Evolutionary conservation across 2,329 filamentous ascomycete genomes (phyloP).

Genomic region (Sphaerulina musiva): DNA sequence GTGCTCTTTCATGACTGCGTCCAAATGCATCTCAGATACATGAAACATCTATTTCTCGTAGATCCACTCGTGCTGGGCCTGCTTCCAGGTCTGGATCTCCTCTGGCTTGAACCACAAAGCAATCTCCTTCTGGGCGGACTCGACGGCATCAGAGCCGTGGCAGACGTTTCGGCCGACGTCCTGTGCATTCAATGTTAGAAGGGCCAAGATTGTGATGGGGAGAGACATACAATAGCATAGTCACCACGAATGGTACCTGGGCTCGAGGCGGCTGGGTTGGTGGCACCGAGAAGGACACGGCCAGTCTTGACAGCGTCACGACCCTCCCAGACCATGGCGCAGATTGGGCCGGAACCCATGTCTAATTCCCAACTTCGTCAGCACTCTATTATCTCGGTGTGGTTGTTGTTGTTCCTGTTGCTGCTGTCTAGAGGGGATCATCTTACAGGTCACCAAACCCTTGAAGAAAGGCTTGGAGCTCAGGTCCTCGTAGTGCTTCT

Average conservation of each 20-base stretch:
- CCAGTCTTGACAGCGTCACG: conserved; percentile 98
- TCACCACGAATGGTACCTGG: conserved; percentile 98
- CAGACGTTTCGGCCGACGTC: conserved; percentile 97
- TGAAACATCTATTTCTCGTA: conserved; percentile 68
- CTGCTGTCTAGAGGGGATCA: not conserved
- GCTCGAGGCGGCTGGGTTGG: conserved; percentile 90
- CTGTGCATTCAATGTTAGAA: conserved; percentile 31
- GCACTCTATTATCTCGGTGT: not conserved
- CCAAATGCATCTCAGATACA: not conserved
- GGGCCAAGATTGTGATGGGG: not conserved
- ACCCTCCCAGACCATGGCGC: conserved; percentile 99
- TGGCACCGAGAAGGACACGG: conserved; percentile 92
- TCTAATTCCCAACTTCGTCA: conserved; percentile 43
- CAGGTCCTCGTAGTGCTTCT: conserved; percentile 95
- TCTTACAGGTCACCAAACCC: conserved; percentile 82
- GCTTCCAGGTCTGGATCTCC: conserved; percentile 81
- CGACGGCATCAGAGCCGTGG: conserved; percentile 98
- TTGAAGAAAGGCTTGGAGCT: conserved; percentile 93
- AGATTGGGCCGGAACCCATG: conserved; percentile 95
- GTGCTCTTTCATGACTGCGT: conserved; percentile 1
- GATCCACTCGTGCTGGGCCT: conserved; percentile 82
- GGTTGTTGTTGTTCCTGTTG: too few species aligned
- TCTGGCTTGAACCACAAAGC: conserved; percentile 92
- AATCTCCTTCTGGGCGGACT: conserved; percentile 99
- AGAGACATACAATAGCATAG: conserved; percentile 59